Conservation (phyloP, 2,329 filamentous ascomycete species). For the Fusarium gaditjirri region DNA sequence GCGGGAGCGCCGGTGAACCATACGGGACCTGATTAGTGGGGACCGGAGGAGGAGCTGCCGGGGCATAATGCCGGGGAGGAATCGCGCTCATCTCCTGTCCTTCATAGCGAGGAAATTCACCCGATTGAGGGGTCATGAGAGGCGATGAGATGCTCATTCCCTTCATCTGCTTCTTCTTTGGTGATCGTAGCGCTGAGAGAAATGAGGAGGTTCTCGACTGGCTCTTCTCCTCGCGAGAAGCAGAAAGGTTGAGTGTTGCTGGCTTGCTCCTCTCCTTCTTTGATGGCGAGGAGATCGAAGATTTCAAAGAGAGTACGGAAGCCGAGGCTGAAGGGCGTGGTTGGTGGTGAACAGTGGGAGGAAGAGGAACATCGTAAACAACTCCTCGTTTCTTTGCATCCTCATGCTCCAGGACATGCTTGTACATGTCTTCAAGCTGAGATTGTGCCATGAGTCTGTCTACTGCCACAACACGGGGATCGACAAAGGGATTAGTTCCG, state of each 20-base stretch:
- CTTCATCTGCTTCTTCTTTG: constrained; percentile 63
- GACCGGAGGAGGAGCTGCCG: constrained; percentile 66
- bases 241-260: constrained; percentile 59
- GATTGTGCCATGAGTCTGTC: constrained; percentile 80
- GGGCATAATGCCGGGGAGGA: constrained; percentile 67
- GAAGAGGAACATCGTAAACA: constrained; percentile 55
- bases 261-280: constrained; percentile 63
- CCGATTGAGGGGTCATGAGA: constrained; percentile 72
- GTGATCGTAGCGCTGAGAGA: constrained; percentile 70
- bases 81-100: constrained; percentile 68
- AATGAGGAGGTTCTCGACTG: constrained; percentile 69
- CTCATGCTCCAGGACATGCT: constrained; percentile 91
- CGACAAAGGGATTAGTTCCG: constrained; percentile 76
- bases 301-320: constrained; percentile 40
- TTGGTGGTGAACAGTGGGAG: constrained; percentile 44
- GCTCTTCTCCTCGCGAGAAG: constrained; percentile 58
- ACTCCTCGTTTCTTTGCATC: constrained; percentile 70
- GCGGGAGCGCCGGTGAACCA: constrained; percentile 36
- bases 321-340: constrained; percentile 32
- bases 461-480: constrained; percentile 78
- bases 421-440: constrained; percentile 91
- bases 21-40: constrained; percentile 58
- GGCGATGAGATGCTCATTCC: constrained; percentile 71
- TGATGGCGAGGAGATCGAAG: constrained; percentile 47
- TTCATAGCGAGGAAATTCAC: constrained; percentile 66